Evolutionary conservation across 768 basidiomycete genomes (phyloP).

Genomic region (Artomyces pyxidatus): DNA sequence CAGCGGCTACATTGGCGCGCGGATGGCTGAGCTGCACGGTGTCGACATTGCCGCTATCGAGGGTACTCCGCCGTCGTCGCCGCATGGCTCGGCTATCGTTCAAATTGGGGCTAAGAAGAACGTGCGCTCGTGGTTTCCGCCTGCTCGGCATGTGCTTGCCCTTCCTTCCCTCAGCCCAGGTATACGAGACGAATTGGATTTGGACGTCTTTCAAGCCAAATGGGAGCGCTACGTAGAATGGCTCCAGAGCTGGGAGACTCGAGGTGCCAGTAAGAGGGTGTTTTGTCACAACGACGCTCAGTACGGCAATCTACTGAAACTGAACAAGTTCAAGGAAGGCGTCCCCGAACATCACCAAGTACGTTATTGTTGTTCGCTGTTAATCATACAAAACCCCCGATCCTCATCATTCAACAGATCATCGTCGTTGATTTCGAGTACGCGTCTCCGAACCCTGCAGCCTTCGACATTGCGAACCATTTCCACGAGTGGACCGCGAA

Average conservation of each 20-base stretch:
- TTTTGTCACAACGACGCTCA: slow-evolving; percentile 95
- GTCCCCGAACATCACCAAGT: slow-evolving; percentile 74
- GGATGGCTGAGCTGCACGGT: slow-evolving; percentile 94
- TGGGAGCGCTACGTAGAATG: slow-evolving; percentile 68
- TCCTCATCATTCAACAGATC: slow-evolving; percentile 41
- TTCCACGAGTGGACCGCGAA: slow-evolving; percentile 96
- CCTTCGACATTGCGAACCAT: slow-evolving; percentile 95
- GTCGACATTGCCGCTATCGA: slow-evolving; percentile 75
- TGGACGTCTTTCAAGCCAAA: slow-evolving; percentile 52
- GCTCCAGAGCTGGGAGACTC: slow-evolving; percentile 51
- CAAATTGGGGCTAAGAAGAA: slow-evolving; percentile 58
- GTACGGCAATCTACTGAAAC: slow-evolving; percentile 83
- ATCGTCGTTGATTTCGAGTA: slow-evolving; percentile 99
- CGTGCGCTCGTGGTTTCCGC: slow-evolving; percentile 60
- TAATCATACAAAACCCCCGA: slow-evolving; percentile 14
- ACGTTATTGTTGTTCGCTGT: slow-evolving; percentile 16
- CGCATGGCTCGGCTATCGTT: slow-evolving; percentile 38
- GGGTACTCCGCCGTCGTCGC: slow-evolving; percentile 29
- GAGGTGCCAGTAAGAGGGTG: slow-evolving; percentile 57
- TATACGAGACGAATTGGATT: slow-evolving; percentile 48
- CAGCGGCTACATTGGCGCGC: slow-evolving; percentile 82
- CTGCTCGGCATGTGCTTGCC: slow-evolving; percentile 67
- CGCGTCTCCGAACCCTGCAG: slow-evolving; percentile 84
- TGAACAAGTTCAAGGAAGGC: slow-evolving; percentile 49
- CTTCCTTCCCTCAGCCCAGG: slow-evolving; percentile 42